Percentiles rank a stretch among this genome's conserved stretches.
These are phyloP conservation scores for Liquidambar formosana DNA, from an alignment of 164 flowering plant species.

Conservation along the genomic window DNA sequence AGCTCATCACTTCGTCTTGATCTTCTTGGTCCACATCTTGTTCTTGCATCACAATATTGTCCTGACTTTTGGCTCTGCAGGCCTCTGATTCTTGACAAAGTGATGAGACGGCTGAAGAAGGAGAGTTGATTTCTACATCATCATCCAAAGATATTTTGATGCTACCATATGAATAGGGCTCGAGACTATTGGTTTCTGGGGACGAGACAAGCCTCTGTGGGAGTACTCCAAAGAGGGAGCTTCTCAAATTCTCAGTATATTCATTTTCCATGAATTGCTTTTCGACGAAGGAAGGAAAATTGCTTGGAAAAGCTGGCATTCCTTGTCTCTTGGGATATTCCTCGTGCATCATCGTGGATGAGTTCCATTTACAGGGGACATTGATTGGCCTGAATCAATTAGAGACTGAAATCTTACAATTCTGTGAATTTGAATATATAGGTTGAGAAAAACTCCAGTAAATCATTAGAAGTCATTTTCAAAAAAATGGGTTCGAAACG, in stretches of 20 bases:
- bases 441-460: too few species aligned
- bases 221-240: slow-evolving; percentile 31
- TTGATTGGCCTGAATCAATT: slow-evolving; percentile 60
- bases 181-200: slow-evolving; percentile 56
- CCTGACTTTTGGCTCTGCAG: slow-evolving; percentile 7
- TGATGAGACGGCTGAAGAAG: slow-evolving; percentile 60
- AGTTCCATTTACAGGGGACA: slow-evolving; percentile 51
- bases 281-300: slow-evolving; percentile 8
- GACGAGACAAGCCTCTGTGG: slow-evolving; percentile 49
- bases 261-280: slow-evolving; percentile 23
- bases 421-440: not conserved
- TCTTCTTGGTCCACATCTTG: slow-evolving; percentile 18
- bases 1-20: slow-evolving; percentile 49
- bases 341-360: slow-evolving; percentile 20
- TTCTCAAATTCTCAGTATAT: slow-evolving; percentile 16
- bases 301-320: slow-evolving; percentile 27
- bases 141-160: slow-evolving; percentile 46
- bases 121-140: slow-evolving; percentile 47
- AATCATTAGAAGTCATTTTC: too few species aligned
- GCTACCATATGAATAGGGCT: slow-evolving; percentile 45
- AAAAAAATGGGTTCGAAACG: too few species aligned
- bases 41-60: slow-evolving; percentile 15
- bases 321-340: slow-evolving; percentile 23
- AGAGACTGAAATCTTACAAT: not conserved
- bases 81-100: slow-evolving; percentile 35